Base-by-base conservation (phyloP, 2,329 filamentous ascomycete genomes). In the Aspergillus sp. region DNA sequence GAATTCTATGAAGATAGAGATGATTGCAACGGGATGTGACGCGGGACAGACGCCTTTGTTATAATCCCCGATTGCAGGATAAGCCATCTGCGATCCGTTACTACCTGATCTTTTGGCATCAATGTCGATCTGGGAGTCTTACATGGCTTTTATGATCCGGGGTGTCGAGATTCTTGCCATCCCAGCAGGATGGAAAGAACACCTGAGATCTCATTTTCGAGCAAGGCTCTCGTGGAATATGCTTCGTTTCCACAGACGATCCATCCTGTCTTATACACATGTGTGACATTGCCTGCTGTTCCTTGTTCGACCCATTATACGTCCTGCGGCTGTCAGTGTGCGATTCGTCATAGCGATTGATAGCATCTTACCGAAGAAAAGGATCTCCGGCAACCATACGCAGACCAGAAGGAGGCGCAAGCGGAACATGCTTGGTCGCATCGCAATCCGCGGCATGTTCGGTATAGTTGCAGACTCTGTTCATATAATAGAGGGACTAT, bases 1-100 rank as follows among this genome's bases (percentile, higher is more conserved):
- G 47, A 79, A 73, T 62, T 82, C 80, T 57, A 73, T 79, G 64
- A 83, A 81, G 49, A 83, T 67, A 5, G 77, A 79, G 32, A 79
- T 70, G 27, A 81, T 66, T 45, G 78, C 77, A 5, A 73, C 71
- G 1, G 77, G 78, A 55, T 79, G 76, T 2, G 68, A 57, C 19
- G 52, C 19, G 1, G 64, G 64, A 44, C 64, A 66, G n/a, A 55
- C 43, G 29, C 64, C 64, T 41, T 54, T 52, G 45, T 66, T 64
- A 45, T 69, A 66, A 33, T 52, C 57, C 43, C 56, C 61, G 43
- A 51, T 60, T 26, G 30, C 54, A 41, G 46, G 69, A 57, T 60
- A 74, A 12, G 65, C 58, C 53, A 67, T 58, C 56, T 57, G 39
- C 10, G n/a, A 7, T 36, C 10, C n/a, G n/a, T 36, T 36, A 7